These are phyloP conservation scores for Dianthus caryophyllus DNA, from an alignment of 148 eudicot genomes.

Conservation along the genomic window DNA sequence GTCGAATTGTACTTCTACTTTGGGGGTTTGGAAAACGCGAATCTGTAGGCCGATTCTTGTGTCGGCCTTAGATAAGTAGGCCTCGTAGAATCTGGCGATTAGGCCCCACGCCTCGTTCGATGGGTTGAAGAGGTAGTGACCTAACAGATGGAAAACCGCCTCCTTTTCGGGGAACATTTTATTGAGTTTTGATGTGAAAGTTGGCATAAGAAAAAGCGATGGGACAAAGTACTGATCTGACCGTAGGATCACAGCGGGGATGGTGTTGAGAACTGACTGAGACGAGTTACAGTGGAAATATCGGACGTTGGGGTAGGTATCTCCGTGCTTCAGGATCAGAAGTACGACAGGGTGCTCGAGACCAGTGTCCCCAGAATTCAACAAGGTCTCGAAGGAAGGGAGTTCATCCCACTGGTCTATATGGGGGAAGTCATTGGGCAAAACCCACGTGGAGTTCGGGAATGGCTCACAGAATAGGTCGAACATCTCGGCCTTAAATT, in stretches of 20 bases:
- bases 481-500: constrained; percentile 44
- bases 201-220: constrained; percentile 52
- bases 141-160: constrained; percentile 53
- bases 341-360: constrained; percentile 27
- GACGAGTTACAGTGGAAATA: constrained; percentile 58
- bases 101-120: too few relatives aligned
- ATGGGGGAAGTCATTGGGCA: constrained; percentile 60
- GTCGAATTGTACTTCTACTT: constrained; percentile 28
- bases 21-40: constrained; percentile 45
- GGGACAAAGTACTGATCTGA: constrained; percentile 65
- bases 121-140: too few relatives aligned
- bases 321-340: constrained; percentile 50
- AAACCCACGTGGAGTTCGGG: constrained; percentile 63
- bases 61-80: too few relatives aligned
- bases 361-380: constrained; percentile 14
- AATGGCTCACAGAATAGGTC: constrained; percentile 77
- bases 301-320: constrained; percentile 33
- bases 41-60: constrained; percentile 65
- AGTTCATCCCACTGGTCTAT: constrained; percentile 31
- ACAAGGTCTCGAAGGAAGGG: constrained; percentile 32
- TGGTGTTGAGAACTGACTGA: constrained; percentile 40
- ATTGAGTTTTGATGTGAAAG: constrained; percentile 38
- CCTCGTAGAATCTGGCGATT: too few relatives aligned
- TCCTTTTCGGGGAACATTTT: constrained; percentile 53
- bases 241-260: constrained; percentile 46